These are phyloP conservation scores for Aspergillus uvarum DNA, from an alignment of 2,329 filamentous ascomycete genomes.

Conservation along the genomic window DNA sequence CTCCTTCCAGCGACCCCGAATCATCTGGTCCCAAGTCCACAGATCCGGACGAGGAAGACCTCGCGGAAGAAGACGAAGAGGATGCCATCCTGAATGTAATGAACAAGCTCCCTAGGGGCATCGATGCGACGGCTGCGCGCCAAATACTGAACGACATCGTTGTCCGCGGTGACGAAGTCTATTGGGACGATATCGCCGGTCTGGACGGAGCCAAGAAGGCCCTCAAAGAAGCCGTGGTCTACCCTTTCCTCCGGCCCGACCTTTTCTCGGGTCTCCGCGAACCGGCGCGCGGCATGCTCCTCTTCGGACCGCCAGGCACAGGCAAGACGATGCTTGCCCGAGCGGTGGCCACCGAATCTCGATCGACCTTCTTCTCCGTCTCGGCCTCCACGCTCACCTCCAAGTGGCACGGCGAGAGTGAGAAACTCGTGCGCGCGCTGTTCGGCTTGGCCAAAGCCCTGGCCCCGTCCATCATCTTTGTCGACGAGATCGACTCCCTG, in stretches of 20 bases:
- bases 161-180: slow-evolving; percentile 88
- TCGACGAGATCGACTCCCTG: slow-evolving; percentile 95
- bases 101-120: slow-evolving; percentile 74
- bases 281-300: slow-evolving; percentile 88
- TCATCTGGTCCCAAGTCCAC: slow-evolving; percentile 49
- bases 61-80: slow-evolving; percentile 51
- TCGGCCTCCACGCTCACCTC: slow-evolving; percentile 91
- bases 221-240: slow-evolving; percentile 92
- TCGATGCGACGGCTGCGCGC: slow-evolving; percentile 79
- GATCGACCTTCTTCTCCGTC: slow-evolving; percentile 95
- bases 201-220: slow-evolving; percentile 87
- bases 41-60: slow-evolving; percentile 47
- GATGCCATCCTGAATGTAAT: slow-evolving; percentile 64
- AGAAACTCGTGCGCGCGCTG: slow-evolving; percentile 90
- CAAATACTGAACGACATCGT: slow-evolving; percentile 97
- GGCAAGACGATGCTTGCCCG: slow-evolving; percentile 98
- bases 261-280: slow-evolving; percentile 94
- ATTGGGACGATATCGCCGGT: slow-evolving; percentile 91
- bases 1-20: slow-evolving; percentile 45
- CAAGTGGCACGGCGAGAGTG: slow-evolving; percentile 93
- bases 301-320: slow-evolving; percentile 96
- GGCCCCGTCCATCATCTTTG: slow-evolving; percentile 94
- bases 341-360: slow-evolving; percentile 90
- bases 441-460: slow-evolving; percentile 86
- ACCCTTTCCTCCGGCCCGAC: slow-evolving; percentile 92